Base-by-base conservation (phyloP, 108 stramenopile species). In the Skeletonema marinoi region DNA sequence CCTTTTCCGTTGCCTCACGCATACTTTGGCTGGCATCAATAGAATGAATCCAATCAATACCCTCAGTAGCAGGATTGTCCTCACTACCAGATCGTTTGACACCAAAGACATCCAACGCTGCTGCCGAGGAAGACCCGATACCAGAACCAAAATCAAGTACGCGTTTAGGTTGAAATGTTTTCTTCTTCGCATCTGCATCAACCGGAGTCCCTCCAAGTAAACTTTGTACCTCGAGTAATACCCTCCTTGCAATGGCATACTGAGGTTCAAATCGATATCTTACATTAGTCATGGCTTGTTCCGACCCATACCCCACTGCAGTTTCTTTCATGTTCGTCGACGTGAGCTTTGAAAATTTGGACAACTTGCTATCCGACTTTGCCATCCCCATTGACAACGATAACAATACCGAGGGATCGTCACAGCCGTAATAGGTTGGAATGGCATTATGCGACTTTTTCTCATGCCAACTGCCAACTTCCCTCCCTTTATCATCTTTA, bases 11-110 rank as follows among this genome's bases (percentile, higher is more conserved):
- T 21, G 86, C 78, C 66, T 92, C 90, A 46, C 93, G 66, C 91
- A 92, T 92, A 62, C 88, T 73, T 70, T 77, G 79, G 66, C 86
- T 86, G 7, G 91, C 89, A 68, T 95, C 93, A 64, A 95, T 86
- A 4, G 88, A 90, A 86, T 95, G 93, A 17, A 95, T 73, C 93
- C 93, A 95, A 50, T 95, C 89, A 33, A 95, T 82, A 3, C 71
- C 70, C 36, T 48, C 68, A 36, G 3, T 39, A 14, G 46, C 73
- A 67, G 10, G 13, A 12, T 5, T 58, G 2, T 25, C 16, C 21
- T 66, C 64, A 31, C 54, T 66, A 32, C 35, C 68, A 12, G 11
- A 29, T 65, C 66, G 46, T 38, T 64, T 32, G 0, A 77, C 82
- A 30, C 78, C 78, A 68, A 88, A 94, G 0, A 92, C 71, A 71